A percentile compares a stretch with the other conserved stretches of the same genome.
These are phyloP conservation scores for Waltergamsia citrina DNA, from an alignment of 2,329 filamentous ascomycete genomes.

Conservation along the genomic window DNA sequence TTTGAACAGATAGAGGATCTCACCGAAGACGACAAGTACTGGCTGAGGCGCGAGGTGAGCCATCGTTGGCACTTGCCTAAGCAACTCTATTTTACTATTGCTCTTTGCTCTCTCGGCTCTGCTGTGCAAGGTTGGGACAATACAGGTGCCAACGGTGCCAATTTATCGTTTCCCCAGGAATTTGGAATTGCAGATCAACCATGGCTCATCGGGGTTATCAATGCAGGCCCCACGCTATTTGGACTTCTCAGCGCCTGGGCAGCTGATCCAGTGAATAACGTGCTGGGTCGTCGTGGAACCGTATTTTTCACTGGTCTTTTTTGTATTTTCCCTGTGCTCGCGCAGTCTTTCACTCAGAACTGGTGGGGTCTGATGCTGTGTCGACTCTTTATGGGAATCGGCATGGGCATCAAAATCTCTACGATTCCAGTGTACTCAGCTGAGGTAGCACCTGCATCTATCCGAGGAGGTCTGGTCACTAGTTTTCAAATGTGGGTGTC, in stretches of 20 bases:
- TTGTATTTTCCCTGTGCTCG: slow-evolving; percentile 44
- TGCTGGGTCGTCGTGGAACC: slow-evolving; percentile 15
- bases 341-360: slow-evolving; percentile 38
- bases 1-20: slow-evolving; percentile 13
- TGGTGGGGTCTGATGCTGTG: slow-evolving; percentile 37
- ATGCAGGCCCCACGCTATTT: slow-evolving; percentile 21
- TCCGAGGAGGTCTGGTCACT: slow-evolving; percentile 44
- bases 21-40: slow-evolving; percentile 12
- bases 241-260: slow-evolving; percentile 14
- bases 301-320: slow-evolving; percentile 49
- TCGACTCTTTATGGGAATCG: slow-evolving; percentile 44
- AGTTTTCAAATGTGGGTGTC: slow-evolving; percentile 42
- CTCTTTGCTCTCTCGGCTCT: slow-evolving; percentile 17
- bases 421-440: slow-evolving; percentile 45
- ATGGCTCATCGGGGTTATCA: slow-evolving; percentile 51
- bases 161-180: slow-evolving; percentile 24
- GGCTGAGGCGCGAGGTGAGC: slow-evolving; percentile 13
- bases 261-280: slow-evolving; percentile 25
- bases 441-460: slow-evolving; percentile 40
- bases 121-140: slow-evolving; percentile 33
- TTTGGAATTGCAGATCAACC: slow-evolving; percentile 23
- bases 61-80: slow-evolving; percentile 18
- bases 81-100: slow-evolving; percentile 15
- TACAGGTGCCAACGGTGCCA: slow-evolving; percentile 28
- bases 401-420: slow-evolving; percentile 44